phyloP scores from a whole-genome alignment of 306 rosid species.

The Benincasa hispida region DNA sequence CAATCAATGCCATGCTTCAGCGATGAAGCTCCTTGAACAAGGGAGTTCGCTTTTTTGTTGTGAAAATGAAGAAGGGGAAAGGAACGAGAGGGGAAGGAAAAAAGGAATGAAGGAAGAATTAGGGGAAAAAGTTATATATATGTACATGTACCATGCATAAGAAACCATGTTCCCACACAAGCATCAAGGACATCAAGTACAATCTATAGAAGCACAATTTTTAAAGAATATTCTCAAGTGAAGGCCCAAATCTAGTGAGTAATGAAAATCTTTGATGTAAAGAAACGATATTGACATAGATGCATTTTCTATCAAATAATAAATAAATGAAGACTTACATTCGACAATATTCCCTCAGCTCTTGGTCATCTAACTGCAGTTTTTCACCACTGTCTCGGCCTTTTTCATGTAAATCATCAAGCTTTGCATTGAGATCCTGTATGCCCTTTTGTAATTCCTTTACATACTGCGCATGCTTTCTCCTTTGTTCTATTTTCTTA shows the following conservation, averaged over 20 bases:
- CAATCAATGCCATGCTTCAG: no score
- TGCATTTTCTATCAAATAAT: not conserved
- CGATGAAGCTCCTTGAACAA: no score
- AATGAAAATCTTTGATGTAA: not conserved
- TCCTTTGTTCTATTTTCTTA: conserved; percentile 48
- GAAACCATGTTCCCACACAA: not conserved
- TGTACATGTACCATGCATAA: not conserved
- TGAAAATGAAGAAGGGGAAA: no score
- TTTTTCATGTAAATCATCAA: conserved; percentile 56
- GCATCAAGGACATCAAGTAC: not conserved
- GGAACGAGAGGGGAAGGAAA: no score
- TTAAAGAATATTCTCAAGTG: not conserved
- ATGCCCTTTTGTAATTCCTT: conserved; percentile 46
- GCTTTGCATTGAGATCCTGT: conserved; percentile 50
- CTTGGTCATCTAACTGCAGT: conserved; percentile 50
- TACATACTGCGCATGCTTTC: conserved; percentile 47
- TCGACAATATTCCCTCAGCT: conserved; percentile 71
- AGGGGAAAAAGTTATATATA: no score
- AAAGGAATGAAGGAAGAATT: no score
- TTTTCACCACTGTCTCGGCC: conserved; percentile 45
- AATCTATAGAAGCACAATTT: not conserved
- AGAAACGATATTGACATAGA: not conserved
- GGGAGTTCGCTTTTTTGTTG: no score
- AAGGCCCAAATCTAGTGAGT: not conserved
- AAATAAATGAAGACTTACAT: conserved; percentile 41